Evolutionary conservation across 768 basidiomycete genomes (phyloP).

Genomic region (Auricularia cornea): DNA sequence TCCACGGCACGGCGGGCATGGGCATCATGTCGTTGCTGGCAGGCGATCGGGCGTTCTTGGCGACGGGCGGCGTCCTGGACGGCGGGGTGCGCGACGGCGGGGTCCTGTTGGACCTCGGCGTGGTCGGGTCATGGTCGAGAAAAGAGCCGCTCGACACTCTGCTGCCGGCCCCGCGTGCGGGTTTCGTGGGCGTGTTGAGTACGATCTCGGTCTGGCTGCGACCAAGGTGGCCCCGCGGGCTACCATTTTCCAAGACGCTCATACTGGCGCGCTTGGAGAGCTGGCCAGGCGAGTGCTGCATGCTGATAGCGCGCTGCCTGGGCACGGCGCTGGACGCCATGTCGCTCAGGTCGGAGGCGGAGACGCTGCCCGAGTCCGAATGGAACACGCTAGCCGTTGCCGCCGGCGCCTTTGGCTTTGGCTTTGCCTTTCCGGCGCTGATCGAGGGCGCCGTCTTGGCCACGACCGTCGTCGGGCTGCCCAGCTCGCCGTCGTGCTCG

Average conservation of each 20-base stretch:
- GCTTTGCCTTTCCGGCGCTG: neutral
- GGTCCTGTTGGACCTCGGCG: neutral
- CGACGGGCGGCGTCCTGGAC: neutral
- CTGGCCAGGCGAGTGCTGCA: too few relatives aligned
- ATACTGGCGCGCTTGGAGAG: too few relatives aligned
- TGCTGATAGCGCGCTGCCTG: too few relatives aligned
- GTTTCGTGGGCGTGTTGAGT: neutral
- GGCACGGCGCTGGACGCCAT: too few relatives aligned
- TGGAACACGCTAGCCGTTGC: neutral
- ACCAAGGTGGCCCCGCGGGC: too few relatives aligned
- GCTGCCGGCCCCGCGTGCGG: neutral
- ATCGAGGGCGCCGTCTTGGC: neutral
- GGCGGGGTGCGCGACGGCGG: neutral
- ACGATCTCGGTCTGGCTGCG: neutral
- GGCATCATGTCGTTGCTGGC: neutral
- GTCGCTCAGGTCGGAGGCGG: too few relatives aligned
- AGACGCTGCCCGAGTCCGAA: too few relatives aligned
- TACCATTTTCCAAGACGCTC: too few relatives aligned
- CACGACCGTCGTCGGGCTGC: neutral
- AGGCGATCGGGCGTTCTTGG: neutral
- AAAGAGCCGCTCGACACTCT: too few relatives aligned
- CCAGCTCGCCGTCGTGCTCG: neutral
- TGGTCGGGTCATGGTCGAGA: neutral
- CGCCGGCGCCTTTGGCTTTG: neutral
- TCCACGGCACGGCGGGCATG: neutral